Percentiles rank a stretch among this genome's conserved stretches.
These are phyloP conservation scores for Trametes gibbosa DNA, from an alignment of 768 basidiomycete species.

Conservation along the genomic window DNA sequence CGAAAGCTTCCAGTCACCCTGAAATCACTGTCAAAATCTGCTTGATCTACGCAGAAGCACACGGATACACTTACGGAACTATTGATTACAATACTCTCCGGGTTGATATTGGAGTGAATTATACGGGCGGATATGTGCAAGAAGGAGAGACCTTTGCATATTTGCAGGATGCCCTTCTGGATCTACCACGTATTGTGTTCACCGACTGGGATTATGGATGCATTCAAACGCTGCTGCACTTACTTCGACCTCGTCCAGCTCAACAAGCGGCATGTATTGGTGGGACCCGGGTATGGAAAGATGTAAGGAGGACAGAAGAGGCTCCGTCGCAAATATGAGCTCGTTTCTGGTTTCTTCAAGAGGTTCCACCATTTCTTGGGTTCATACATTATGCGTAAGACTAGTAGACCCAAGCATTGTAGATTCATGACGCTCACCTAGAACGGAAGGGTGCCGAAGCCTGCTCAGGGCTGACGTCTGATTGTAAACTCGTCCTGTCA, in stretches of 20 bases:
- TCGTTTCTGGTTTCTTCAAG: slow-evolving; percentile 89
- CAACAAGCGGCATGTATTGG: slow-evolving; percentile 56
- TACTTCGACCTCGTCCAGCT: slow-evolving; percentile 96
- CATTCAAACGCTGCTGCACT: slow-evolving; percentile 21
- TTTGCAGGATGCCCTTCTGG: slow-evolving; percentile 92
- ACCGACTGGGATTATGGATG: neutral
- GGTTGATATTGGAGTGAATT: slow-evolving; percentile 88
- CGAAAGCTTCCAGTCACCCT: slow-evolving; percentile 99
- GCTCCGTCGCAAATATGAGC: slow-evolving; percentile 92
- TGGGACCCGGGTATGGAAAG: slow-evolving; percentile 69
- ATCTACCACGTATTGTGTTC: slow-evolving; percentile 47
- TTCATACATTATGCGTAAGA: slow-evolving; percentile 6
- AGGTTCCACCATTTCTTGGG: slow-evolving; percentile 93
- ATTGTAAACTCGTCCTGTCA: neutral
- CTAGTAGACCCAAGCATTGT: slow-evolving; percentile 5
- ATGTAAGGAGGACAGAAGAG: slow-evolving; percentile 77
- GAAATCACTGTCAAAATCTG: neutral
- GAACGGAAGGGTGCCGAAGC: slow-evolving; percentile 88
- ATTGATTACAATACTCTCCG: slow-evolving; percentile 88
- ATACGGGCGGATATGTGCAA: slow-evolving; percentile 88
- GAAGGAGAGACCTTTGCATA: slow-evolving; percentile 88
- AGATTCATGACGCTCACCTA: slow-evolving; percentile 51
- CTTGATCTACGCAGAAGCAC: neutral
- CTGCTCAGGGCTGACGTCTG: slow-evolving; percentile 83
- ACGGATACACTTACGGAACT: slow-evolving; percentile 55